Evolutionary conservation across 73 alveolate genomes (phyloP).

Genomic region (Breviolum minutum): DNA sequence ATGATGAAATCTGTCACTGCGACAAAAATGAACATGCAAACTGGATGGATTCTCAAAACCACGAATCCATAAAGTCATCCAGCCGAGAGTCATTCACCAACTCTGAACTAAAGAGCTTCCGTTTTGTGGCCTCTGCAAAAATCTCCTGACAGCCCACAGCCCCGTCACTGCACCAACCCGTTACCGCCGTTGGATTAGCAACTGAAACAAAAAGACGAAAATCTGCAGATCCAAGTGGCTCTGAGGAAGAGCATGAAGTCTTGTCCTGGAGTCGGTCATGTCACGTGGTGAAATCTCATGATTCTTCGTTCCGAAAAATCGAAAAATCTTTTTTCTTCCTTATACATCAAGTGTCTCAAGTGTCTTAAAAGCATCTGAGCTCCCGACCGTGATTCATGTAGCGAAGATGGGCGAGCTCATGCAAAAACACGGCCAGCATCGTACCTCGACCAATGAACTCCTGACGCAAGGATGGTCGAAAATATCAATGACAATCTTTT

Average conservation of each 20-base stretch:
- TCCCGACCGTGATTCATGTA: constrained; percentile 49
- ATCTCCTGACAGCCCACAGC: not conserved
- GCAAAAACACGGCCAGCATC: constrained; percentile 20
- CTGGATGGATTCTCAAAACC: not conserved
- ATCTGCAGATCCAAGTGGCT: not conserved
- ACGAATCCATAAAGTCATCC: not conserved
- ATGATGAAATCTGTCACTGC: no score
- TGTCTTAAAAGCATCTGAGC: not conserved
- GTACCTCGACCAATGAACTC: constrained; percentile 37
- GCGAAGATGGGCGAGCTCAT: constrained; percentile 64
- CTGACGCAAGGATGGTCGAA: not conserved
- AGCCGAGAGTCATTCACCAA: constrained; percentile 18
- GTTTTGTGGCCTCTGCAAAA: constrained; percentile 23
- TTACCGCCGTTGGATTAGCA: not conserved
- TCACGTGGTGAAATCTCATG: no score
- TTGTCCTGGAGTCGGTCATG: not conserved
- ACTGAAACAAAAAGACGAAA: no score
- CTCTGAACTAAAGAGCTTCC: not conserved
- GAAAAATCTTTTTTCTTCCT: no score
- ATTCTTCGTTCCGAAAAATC: no score
- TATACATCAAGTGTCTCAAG: not conserved
- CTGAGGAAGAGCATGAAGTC: constrained; percentile 48
- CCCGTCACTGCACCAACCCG: not conserved
- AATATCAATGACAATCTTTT: no score
- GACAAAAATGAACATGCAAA: no score